Evolutionary conservation across 2,329 filamentous ascomycete genomes (phyloP).

Genomic region (Septoria petroselini): DNA sequence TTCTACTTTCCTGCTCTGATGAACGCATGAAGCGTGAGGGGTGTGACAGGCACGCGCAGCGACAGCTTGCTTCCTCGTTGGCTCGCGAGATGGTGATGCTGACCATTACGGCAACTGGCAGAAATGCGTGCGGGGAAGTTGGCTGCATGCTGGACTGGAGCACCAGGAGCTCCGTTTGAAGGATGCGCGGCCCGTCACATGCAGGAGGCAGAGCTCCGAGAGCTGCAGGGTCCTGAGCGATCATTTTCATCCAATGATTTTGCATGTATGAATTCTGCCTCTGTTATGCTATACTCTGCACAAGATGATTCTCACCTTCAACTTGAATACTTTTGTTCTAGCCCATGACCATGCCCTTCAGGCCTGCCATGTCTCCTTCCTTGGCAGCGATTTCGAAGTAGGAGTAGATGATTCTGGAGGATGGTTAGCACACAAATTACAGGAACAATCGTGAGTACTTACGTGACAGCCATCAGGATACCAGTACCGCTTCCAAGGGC

Average conservation of each 20-base stretch:
- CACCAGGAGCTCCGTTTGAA: background rate
- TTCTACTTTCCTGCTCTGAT: background rate
- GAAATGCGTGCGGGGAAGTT: conserved; percentile 9
- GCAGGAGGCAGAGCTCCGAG: background rate
- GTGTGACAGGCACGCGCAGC: conserved; percentile 1
- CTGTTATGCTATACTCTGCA: conserved; percentile 21
- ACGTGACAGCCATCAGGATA: conserved; percentile 97
- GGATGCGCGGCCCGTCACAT: background rate
- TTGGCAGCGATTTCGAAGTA: conserved; percentile 99
- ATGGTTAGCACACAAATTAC: conserved; percentile 31
- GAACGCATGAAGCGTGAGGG: background rate
- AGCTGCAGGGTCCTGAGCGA: background rate
- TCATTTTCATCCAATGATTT: conserved; percentile 6
- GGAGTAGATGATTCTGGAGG: conserved; percentile 88
- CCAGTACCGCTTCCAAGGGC: conserved; percentile 95
- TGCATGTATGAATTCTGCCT: conserved; percentile 7
- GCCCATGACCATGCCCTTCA: conserved; percentile 65
- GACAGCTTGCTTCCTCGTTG: background rate
- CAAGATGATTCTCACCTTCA: conserved; percentile 27
- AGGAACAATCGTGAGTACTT: conserved; percentile 51
- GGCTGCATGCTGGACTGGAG: conserved; percentile 7
- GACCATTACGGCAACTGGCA: conserved; percentile 17
- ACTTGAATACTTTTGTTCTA: conserved; percentile 18
- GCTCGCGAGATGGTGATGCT: conserved; percentile 16
- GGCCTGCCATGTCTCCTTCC: conserved; percentile 87